These are phyloP conservation scores for Thelonectria blattea DNA, from an alignment of 2,329 filamentous ascomycete species.

Conservation along the genomic window DNA sequence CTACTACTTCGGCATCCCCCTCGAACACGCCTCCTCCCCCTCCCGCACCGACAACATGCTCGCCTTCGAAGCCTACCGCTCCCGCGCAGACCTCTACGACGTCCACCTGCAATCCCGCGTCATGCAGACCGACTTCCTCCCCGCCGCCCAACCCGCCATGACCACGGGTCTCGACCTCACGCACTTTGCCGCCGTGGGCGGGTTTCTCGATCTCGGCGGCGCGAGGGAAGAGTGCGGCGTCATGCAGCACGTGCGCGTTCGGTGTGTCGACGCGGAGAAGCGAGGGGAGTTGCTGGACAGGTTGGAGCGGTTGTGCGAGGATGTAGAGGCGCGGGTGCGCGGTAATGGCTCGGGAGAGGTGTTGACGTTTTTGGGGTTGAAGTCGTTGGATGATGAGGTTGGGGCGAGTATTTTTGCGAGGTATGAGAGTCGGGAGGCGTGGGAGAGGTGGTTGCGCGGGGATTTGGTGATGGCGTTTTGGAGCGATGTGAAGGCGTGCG, in stretches of 20 bases:
- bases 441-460: slow-evolving; percentile 28
- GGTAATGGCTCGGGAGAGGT: slow-evolving; percentile 25
- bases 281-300: slow-evolving; percentile 24
- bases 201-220: slow-evolving; percentile 31
- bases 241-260: slow-evolving; percentile 33
- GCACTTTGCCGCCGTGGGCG: slow-evolving; percentile 30
- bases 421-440: slow-evolving; percentile 29
- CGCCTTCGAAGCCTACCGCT: slow-evolving; percentile 32
- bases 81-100: slow-evolving; percentile 31
- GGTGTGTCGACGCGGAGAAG: slow-evolving; percentile 16
- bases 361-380: slow-evolving; percentile 30
- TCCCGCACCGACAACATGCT: slow-evolving; percentile 34
- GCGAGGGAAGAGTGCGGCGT: slow-evolving; percentile 31
- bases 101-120: slow-evolving; percentile 30
- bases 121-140: slow-evolving; percentile 31
- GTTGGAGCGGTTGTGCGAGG: slow-evolving; percentile 23
- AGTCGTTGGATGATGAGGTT: slow-evolving; percentile 31
- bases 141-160: slow-evolving; percentile 28
- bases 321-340: slow-evolving; percentile 24
- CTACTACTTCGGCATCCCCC: slow-evolving; percentile 52
- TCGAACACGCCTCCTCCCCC: slow-evolving; percentile 29
- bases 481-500: slow-evolving; percentile 27
- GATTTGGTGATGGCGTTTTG: slow-evolving; percentile 29
- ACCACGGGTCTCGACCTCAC: slow-evolving; percentile 34
- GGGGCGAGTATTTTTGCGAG: slow-evolving; percentile 32